Conservation (phyloP, 2,329 filamentous ascomycete genomes). For the Penicillium sp. region DNA sequence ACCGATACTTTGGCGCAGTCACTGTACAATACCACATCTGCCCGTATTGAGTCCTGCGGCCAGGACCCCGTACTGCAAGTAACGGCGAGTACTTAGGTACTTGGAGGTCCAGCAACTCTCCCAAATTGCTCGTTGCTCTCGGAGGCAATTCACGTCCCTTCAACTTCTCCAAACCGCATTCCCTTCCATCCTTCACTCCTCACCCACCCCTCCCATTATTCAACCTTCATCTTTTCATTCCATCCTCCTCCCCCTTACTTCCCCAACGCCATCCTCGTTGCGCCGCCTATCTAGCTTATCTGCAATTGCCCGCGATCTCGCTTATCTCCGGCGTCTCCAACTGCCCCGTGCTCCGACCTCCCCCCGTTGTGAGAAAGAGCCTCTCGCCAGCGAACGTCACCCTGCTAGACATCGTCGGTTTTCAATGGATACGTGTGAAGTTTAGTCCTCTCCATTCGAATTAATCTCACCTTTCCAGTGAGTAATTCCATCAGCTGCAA, state of each 20-base stretch:
- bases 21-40: not conserved
- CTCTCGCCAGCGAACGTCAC: slow-evolving; percentile 3
- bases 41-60: slow-evolving; percentile 14
- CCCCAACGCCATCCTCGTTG: slow-evolving; percentile 7
- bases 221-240: slow-evolving; percentile 4
- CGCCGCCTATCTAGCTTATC: slow-evolving; percentile 23
- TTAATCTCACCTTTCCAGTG: slow-evolving; percentile 1
- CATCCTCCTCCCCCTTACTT: slow-evolving; percentile 9
- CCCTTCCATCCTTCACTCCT: slow-evolving; percentile 8
- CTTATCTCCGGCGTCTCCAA: slow-evolving; percentile 38
- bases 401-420: slow-evolving; percentile 6
- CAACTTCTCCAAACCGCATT: slow-evolving; percentile 9
- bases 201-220: not conserved
- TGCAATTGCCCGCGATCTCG: slow-evolving; percentile 33
- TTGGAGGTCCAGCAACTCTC: slow-evolving; percentile 10
- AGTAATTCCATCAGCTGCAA: not conserved
- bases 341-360: slow-evolving; percentile 20
- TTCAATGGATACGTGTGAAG: slow-evolving; percentile 20
- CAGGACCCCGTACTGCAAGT: slow-evolving; percentile 11
- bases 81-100: slow-evolving; percentile 23
- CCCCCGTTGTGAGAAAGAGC: slow-evolving; percentile 1
- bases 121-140: slow-evolving; percentile 15
- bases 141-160: slow-evolving; percentile 27
- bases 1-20: too few species aligned
- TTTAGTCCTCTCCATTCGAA: slow-evolving; percentile 11